These are phyloP conservation scores for Aspergillus kassunensis DNA, from an alignment of 495 filamentous ascomycete species.

Conservation along the genomic window DNA sequence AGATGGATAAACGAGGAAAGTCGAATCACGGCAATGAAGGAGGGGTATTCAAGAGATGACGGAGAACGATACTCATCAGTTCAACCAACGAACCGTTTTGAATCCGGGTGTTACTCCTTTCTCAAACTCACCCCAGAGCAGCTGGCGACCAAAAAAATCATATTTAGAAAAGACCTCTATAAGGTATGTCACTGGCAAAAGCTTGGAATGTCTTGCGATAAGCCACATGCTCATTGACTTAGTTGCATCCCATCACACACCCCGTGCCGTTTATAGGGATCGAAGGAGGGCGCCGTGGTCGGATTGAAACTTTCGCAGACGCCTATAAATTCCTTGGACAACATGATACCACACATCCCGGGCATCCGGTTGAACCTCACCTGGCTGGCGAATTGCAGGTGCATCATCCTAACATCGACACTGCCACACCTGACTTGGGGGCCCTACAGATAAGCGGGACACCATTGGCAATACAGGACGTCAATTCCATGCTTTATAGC, in stretches of 20 bases:
- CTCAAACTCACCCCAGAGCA: not conserved
- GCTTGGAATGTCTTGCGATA: not conserved
- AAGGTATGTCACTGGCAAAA: not conserved
- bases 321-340: not conserved
- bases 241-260: not conserved
- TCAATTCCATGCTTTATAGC: too few species aligned
- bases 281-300: not conserved
- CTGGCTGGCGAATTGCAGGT: too few species aligned
- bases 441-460: too few species aligned
- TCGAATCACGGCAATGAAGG: not conserved
- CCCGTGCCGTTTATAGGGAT: not conserved
- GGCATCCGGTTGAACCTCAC: not conserved
- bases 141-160: not conserved
- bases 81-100: not conserved
- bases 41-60: not conserved
- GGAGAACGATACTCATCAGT: not conserved
- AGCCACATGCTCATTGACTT: not conserved
- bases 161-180: not conserved
- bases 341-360: not conserved
- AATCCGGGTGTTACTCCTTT: not conserved
- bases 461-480: too few species aligned
- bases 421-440: too few species aligned
- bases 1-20: not conserved
- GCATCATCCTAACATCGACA: too few species aligned
- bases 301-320: not conserved